phyloP scores from a whole-genome alignment of 1,284 basidiomycete genomes.

The Malassezia psittaci region DNA sequence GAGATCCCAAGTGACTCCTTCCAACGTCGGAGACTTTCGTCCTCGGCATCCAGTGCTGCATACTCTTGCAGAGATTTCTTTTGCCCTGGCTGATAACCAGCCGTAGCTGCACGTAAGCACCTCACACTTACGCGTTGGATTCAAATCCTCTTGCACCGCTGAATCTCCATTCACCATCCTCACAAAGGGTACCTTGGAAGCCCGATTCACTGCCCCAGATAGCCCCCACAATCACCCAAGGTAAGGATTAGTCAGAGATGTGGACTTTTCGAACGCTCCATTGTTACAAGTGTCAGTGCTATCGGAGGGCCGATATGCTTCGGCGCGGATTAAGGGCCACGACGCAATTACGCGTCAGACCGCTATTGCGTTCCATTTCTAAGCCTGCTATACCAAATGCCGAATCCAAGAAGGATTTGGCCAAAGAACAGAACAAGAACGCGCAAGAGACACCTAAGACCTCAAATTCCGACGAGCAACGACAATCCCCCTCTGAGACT shows the following conservation, averaged over 20 bases:
- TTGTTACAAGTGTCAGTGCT: background rate
- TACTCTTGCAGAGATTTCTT: conserved; percentile 54
- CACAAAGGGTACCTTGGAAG: background rate
- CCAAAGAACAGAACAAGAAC: background rate
- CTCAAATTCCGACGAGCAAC: background rate
- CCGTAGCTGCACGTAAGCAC: conserved; percentile 25
- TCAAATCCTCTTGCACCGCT: conserved; percentile 12
- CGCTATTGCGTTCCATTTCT: background rate
- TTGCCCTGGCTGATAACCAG: conserved; percentile 47
- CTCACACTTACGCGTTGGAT: conserved; percentile 14
- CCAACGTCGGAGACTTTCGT: conserved; percentile 71
- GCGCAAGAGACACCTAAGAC: background rate
- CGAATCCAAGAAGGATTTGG: background rate
- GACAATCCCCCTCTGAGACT: background rate
- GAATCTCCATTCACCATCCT: conserved; percentile 3
- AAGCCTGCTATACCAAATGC: background rate
- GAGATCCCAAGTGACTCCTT: conserved; percentile 77
- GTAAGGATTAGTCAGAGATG: too few species aligned
- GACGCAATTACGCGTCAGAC: background rate
- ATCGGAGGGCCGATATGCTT: background rate
- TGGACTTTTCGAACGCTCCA: too few species aligned
- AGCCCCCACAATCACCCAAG: background rate
- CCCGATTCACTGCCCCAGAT: background rate
- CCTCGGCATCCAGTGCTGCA: conserved; percentile 62
- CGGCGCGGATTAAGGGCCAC: background rate